phyloP scores from a whole-genome alignment of 75 land plant genomes.

The Adiantum capillusveneris region DNA sequence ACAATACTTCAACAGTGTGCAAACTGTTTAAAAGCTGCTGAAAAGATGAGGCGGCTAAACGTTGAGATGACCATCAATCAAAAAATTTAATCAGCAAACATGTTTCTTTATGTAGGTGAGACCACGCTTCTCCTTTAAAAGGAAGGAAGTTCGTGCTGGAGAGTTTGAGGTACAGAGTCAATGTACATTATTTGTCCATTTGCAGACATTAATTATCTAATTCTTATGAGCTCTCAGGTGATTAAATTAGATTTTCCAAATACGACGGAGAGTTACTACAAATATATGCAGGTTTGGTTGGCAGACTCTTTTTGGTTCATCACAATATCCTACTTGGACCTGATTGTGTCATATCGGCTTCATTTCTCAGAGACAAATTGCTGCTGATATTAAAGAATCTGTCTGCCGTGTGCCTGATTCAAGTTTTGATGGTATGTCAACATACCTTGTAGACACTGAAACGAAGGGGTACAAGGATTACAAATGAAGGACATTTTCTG shows the following conservation, averaged over 20 bases:
- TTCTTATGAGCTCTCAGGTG: slow-evolving; percentile 26
- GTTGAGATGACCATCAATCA: too few species aligned
- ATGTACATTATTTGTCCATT: not conserved
- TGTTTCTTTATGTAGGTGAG: slow-evolving; percentile 45
- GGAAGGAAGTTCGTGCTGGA: slow-evolving; percentile 72
- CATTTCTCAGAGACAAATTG: slow-evolving; percentile 62
- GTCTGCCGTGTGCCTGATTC: slow-evolving; percentile 93
- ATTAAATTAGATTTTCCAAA: slow-evolving; percentile 74
- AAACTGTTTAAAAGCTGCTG: too few species aligned
- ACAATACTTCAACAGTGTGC: too few species aligned
- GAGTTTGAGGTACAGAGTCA: slow-evolving; percentile 63
- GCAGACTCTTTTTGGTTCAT: too few species aligned
- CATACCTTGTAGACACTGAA: too few species aligned
- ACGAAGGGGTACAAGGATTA: too few species aligned
- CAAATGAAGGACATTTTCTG: too few species aligned
- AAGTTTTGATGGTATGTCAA: slow-evolving; percentile 62
- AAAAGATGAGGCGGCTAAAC: too few species aligned
- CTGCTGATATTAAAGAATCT: slow-evolving; percentile 85
- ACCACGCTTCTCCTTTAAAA: slow-evolving; percentile 87
- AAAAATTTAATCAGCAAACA: not conserved
- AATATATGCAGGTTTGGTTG: slow-evolving; percentile 55
- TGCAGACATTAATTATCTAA: not conserved
- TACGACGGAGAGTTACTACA: slow-evolving; percentile 79
- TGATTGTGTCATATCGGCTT: not conserved
- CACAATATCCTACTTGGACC: too few species aligned